phyloP scores from a whole-genome alignment of 192 early-diverging fungal genomes.

The Funneliformis mosseae region DNA sequence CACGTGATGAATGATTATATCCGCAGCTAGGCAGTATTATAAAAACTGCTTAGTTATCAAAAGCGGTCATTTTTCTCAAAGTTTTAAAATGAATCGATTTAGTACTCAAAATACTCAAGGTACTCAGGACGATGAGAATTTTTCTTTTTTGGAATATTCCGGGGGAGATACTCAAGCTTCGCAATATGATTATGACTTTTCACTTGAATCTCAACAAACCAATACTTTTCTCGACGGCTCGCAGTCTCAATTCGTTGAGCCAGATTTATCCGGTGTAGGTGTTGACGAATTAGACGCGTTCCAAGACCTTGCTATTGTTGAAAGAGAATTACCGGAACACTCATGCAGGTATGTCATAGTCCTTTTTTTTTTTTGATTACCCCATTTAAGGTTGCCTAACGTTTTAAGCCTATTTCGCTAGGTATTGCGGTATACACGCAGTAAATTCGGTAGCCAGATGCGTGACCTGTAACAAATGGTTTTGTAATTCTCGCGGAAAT shows the following conservation, averaged over 20 bases:
- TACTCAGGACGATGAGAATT: conserved; percentile 51
- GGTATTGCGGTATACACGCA: conserved; percentile 94
- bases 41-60: too few relatives aligned
- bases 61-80: too few relatives aligned
- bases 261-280: conserved; percentile 53
- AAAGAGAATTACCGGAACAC: conserved; percentile 72
- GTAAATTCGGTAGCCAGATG: conserved; percentile 89
- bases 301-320: conserved; percentile 48
- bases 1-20: too few relatives aligned
- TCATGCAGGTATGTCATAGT: conserved; percentile 60
- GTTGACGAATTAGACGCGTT: conserved; percentile 57
- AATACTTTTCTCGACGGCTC: conserved; percentile 42
- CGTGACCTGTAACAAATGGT: conserved; percentile 91
- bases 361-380: not conserved
- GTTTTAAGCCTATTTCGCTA: conserved; percentile 19
- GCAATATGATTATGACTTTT: conserved; percentile 69
- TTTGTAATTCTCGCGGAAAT: conserved; percentile 91
- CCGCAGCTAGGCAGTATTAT: too few relatives aligned
- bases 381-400: not conserved
- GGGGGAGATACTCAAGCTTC: conserved; percentile 65
- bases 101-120: conserved; percentile 31
- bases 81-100: conserved; percentile 6
- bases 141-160: conserved; percentile 59
- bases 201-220: conserved; percentile 45
- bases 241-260: conserved; percentile 40